Conservation (phyloP, 164 flowering plant species). For the Cinnamomum micranthum region DNA sequence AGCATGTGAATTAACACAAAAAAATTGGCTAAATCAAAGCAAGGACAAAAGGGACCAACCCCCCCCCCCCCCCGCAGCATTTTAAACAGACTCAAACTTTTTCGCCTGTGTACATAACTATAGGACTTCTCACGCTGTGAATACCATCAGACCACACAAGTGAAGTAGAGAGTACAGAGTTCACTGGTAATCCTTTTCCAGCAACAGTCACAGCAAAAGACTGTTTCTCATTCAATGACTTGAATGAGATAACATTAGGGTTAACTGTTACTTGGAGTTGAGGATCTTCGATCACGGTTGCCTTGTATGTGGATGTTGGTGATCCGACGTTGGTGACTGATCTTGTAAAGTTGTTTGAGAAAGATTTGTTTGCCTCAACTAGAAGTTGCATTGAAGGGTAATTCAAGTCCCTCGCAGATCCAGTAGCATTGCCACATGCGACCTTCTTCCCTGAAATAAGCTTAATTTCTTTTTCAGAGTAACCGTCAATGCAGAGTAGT, state of each 20-base stretch:
- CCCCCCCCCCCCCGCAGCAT: background rate
- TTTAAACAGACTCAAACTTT: background rate
- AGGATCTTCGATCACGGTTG: slow-evolving; percentile 27
- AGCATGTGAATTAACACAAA: too few relatives aligned
- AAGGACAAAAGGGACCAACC: background rate
- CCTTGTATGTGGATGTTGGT: slow-evolving; percentile 37
- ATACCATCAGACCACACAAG: slow-evolving; percentile 50
- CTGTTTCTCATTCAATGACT: slow-evolving; percentile 15
- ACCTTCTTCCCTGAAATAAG: slow-evolving; percentile 10
- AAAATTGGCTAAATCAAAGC: too few relatives aligned
- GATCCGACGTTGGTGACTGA: slow-evolving; percentile 55
- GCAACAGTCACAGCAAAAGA: slow-evolving; percentile 47
- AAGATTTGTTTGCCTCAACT: background rate
- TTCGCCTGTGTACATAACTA: slow-evolving; percentile 26
- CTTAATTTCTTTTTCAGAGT: background rate
- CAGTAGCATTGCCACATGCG: slow-evolving; percentile 28
- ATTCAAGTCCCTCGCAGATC: slow-evolving; percentile 52
- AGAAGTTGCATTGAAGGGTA: slow-evolving; percentile 60
- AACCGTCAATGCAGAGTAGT: slow-evolving; percentile 21
- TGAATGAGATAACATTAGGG: slow-evolving; percentile 37
- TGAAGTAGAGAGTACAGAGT: slow-evolving; percentile 21
- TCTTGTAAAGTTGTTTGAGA: slow-evolving; percentile 39
- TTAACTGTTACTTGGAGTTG: slow-evolving; percentile 32
- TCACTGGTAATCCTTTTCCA: slow-evolving; percentile 20
- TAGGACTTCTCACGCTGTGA: slow-evolving; percentile 59